Percentiles rank a stretch among this genome's conserved stretches.
phyloP scores from a whole-genome alignment of 108 stramenopile genomes.

The Hondaea fermentalgiana region DNA sequence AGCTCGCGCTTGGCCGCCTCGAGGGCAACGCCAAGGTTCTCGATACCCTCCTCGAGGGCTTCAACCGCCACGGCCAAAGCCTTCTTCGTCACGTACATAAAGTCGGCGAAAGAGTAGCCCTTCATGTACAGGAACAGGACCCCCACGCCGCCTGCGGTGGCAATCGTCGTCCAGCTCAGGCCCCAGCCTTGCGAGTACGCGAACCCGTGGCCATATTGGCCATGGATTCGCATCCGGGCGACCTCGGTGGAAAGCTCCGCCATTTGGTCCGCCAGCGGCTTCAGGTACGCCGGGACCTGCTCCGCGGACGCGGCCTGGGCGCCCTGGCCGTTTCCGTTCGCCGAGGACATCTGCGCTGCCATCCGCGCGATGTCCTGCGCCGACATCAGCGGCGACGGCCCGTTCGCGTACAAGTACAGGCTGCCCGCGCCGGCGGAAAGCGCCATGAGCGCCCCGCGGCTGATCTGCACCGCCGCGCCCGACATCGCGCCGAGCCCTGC shows the following conservation, averaged over 20 bases:
- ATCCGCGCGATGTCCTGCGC: neutral
- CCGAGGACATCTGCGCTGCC: neutral
- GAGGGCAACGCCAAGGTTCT: neutral
- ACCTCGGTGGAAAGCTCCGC: neutral
- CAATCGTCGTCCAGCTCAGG: neutral
- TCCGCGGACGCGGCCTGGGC: neutral
- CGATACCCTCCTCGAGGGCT: constrained; percentile 9
- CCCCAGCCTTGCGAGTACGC: constrained; percentile 1
- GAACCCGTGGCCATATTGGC: constrained; percentile 14
- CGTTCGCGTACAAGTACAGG: constrained; percentile 16
- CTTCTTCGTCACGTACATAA: constrained; percentile 18
- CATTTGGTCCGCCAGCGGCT: neutral
- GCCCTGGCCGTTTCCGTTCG: neutral
- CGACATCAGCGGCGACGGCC: neutral
- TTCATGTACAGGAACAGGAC: constrained; percentile 2
- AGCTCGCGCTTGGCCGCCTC: constrained; percentile 13
- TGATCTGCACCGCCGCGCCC: neutral
- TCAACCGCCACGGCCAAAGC: neutral
- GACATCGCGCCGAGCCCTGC: neutral
- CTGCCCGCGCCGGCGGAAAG: neutral
- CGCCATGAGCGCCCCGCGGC: constrained; percentile 9
- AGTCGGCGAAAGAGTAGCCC: constrained; percentile 7
- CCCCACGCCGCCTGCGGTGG: neutral
- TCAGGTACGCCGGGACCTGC: neutral
- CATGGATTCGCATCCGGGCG: neutral